These are phyloP conservation scores for Chytriomyces confervae DNA, from an alignment of 192 early-diverging fungal species.

Conservation along the genomic window DNA sequence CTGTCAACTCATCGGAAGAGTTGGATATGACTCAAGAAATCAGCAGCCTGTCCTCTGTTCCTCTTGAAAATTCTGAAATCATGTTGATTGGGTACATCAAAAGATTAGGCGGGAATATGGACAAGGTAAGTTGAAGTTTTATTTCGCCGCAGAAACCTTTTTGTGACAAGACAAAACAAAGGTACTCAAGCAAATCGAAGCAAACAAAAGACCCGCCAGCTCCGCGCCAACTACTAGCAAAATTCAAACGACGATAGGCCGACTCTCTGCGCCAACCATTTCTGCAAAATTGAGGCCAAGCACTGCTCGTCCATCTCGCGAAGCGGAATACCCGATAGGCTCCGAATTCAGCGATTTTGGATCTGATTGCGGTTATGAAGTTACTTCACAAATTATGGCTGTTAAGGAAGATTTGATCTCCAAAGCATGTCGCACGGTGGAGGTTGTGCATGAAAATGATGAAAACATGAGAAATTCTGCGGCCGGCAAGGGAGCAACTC, in stretches of 20 bases:
- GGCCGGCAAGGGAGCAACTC: no score
- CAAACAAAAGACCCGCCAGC: neutral
- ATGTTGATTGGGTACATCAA: constrained; percentile 24
- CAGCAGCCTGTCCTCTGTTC: neutral
- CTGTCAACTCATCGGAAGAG: neutral
- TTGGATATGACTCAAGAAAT: constrained; percentile 11
- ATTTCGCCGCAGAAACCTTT: neutral
- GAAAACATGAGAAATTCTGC: no score
- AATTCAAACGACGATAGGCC: neutral
- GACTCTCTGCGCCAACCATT: neutral
- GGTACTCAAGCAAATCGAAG: constrained; percentile 6
- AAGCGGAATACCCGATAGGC: constrained; percentile 52
- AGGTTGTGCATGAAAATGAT: neutral
- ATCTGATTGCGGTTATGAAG: constrained; percentile 27
- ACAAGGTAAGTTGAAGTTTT: constrained; percentile 13
- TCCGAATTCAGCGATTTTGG: constrained; percentile 52
- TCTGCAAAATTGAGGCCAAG: constrained; percentile 45
- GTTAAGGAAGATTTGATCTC: constrained; percentile 1
- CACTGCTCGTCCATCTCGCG: constrained; percentile 53
- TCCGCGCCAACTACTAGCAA: neutral
- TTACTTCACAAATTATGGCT: constrained; percentile 27
- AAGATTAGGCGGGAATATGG: constrained; percentile 34
- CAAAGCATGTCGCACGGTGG: neutral
- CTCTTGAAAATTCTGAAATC: constrained; percentile 14
- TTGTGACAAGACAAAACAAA: neutral